phyloP scores from a whole-genome alignment of 345 rosid genomes.

The Aethionema arabicum region DNA sequence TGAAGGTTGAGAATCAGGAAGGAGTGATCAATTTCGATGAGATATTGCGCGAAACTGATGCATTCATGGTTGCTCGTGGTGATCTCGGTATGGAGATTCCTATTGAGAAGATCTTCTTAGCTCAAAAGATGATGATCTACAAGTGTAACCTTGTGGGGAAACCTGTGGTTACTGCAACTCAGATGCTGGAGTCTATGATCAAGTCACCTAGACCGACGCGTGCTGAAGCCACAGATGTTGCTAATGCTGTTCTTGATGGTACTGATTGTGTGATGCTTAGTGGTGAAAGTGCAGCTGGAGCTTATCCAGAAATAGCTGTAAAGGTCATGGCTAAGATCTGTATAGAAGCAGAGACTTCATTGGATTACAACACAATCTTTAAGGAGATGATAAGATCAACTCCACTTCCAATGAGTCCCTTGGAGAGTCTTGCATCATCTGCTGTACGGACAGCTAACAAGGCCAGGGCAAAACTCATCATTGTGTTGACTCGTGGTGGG shows the following conservation, averaged over 20 bases:
- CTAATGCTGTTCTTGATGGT: constrained; percentile 88
- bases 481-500: constrained; percentile 87
- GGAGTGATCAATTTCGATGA: constrained; percentile 94
- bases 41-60: constrained; percentile 85
- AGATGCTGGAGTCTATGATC: constrained; percentile 93
- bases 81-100: constrained; percentile 97
- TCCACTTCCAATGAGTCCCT: constrained; percentile 93
- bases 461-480: constrained; percentile 80
- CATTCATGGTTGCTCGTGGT: constrained; percentile 97
- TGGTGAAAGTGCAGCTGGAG: constrained; percentile 92
- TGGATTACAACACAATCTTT: constrained; percentile 72
- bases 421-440: constrained; percentile 92
- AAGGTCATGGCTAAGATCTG: constrained; percentile 82
- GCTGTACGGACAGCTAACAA: constrained; percentile 92
- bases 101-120: constrained; percentile 88
- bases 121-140: constrained; percentile 96
- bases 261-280: constrained; percentile 94
- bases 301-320: constrained; percentile 85
- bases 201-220: constrained; percentile 93
- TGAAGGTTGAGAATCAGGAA: constrained; percentile 86
- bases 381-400: constrained; percentile 86
- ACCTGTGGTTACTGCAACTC: constrained; percentile 93
- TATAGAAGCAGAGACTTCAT: constrained; percentile 80
- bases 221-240: constrained; percentile 94
- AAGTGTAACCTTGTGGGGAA: constrained; percentile 86